These are phyloP conservation scores for Neonectria faginata DNA, from an alignment of 2,329 filamentous ascomycete species.

Conservation along the genomic window DNA sequence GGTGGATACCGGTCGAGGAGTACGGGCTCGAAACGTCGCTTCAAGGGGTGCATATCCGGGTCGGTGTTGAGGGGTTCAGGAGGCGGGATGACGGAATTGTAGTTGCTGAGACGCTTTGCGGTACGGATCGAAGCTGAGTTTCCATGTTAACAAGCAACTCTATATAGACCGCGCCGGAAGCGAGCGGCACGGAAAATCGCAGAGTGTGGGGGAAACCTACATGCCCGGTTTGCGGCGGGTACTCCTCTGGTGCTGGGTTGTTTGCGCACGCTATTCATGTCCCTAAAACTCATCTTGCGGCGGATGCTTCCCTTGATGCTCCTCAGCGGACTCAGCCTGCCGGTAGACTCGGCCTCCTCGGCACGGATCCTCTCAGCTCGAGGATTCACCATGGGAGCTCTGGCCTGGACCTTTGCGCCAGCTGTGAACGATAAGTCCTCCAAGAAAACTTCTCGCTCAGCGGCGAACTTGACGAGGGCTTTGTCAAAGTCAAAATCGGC, in stretches of 20 bases:
- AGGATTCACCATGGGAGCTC: slow-evolving; percentile 80
- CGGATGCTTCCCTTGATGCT: slow-evolving; percentile 86
- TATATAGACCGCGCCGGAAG: not conserved
- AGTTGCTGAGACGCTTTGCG: slow-evolving; percentile 90
- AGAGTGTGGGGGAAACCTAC: slow-evolving; percentile 52
- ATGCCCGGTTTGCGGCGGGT: slow-evolving; percentile 49
- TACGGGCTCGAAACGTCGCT: slow-evolving; percentile 95
- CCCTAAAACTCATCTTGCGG: slow-evolving; percentile 89
- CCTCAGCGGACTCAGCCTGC: slow-evolving; percentile 66
- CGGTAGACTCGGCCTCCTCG: slow-evolving; percentile 71
- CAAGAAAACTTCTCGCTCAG: slow-evolving; percentile 92
- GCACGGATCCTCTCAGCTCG: slow-evolving; percentile 84
- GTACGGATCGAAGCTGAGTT: slow-evolving; percentile 74
- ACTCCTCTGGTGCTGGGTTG: slow-evolving; percentile 80
- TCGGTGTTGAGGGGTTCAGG: slow-evolving; percentile 91
- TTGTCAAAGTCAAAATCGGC: slow-evolving; percentile 92
- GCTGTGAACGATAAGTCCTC: slow-evolving; percentile 92
- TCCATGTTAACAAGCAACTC: slow-evolving; percentile 45
- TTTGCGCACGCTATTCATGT: slow-evolving; percentile 95
- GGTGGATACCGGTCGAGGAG: slow-evolving; percentile 93
- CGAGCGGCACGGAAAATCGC: slow-evolving; percentile 8
- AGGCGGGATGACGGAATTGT: slow-evolving; percentile 96
- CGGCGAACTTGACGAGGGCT: slow-evolving; percentile 92
- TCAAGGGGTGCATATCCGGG: slow-evolving; percentile 94
- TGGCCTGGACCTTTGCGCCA: slow-evolving; percentile 78